Base-by-base conservation (phyloP, 441 rosid species). In the Breynia disticha region DNA sequence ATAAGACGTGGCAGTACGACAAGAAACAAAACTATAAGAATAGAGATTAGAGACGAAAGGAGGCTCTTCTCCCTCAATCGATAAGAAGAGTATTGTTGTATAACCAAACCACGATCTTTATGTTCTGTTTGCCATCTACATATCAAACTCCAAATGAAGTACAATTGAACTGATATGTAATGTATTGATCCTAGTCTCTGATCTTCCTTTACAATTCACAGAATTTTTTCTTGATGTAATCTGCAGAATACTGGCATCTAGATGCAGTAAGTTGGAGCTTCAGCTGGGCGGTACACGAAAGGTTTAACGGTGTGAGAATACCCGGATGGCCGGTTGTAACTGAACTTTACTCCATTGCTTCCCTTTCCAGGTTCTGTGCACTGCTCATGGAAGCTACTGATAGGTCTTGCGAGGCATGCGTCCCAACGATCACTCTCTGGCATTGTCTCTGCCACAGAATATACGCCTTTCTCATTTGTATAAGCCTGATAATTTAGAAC, bases 381-480 rank as follows among this genome's bases (percentile, higher is more conserved):
- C 38, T 73, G 78, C 4, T 82, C 87, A 55, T 88, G 79, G 76
- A 82, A 91, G 55, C 97, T 87, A 67, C 90, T 82, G 35, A 86
- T 88, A 1, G 97, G 91, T 44, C 97, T 75, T 0, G 94, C 84
- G 20, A 88, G 75, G 64, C 98, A 91, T 13, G 96, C 94, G 41
- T 86, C 94, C 98, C 98, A 88, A 12, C 91, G 84, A 52, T 91
- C 87, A 16, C 94, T 88, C 74, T 86, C 86, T 0, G 98, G 90
- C 98, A 91, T 91, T 51, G 98, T 91, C 76, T 91, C 98, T 0
- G 94, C 96, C 7, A 91, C 95, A 0, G 79, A 75, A 72, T 91
- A 91, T 18, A 82, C 55, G 35, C 96, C 96, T 68, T 75, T 87
- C 0, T 82, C 71, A 55, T 90, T 78, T 62, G 95, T 85, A 65